Conservation (phyloP, 78 protist genomes). For the Dictyostelium firmibasis region DNA sequence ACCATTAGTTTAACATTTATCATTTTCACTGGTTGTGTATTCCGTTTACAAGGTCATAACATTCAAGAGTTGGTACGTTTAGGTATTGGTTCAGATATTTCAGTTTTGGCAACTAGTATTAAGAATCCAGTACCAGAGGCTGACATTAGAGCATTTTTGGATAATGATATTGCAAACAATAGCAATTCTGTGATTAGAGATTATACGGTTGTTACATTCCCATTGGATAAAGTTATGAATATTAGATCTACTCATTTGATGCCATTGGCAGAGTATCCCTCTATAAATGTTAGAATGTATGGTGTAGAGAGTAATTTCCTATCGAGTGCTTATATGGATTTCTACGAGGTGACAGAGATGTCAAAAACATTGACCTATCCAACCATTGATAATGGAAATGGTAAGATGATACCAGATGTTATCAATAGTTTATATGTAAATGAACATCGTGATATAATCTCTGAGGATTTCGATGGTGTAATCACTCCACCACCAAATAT, state of each 20-base stretch:
- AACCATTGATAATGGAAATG: conserved; percentile 14
- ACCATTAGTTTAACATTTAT: conserved; percentile 86
- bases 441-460: conserved; percentile 60
- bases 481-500: conserved; percentile 25
- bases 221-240: conserved; percentile 41
- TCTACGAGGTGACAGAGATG: conserved; percentile 1
- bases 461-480: conserved; percentile 5
- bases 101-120: neutral
- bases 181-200: neutral
- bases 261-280: conserved; percentile 72
- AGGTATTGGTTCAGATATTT: conserved; percentile 88
- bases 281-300: conserved; percentile 8
- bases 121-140: conserved; percentile 61
- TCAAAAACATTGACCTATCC: neutral
- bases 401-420: conserved; percentile 59
- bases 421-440: conserved; percentile 77
- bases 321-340: conserved; percentile 19
- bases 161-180: conserved; percentile 48
- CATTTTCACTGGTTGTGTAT: conserved; percentile 92
- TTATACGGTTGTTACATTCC: conserved; percentile 59
- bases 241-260: conserved; percentile 18
- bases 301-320: conserved; percentile 82
- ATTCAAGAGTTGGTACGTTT: conserved; percentile 52
- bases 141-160: conserved; percentile 25
- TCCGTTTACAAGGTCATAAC: conserved; percentile 80